phyloP scores from a whole-genome alignment of 176 grass and related monocot species.

The Lolium multiflorum region DNA sequence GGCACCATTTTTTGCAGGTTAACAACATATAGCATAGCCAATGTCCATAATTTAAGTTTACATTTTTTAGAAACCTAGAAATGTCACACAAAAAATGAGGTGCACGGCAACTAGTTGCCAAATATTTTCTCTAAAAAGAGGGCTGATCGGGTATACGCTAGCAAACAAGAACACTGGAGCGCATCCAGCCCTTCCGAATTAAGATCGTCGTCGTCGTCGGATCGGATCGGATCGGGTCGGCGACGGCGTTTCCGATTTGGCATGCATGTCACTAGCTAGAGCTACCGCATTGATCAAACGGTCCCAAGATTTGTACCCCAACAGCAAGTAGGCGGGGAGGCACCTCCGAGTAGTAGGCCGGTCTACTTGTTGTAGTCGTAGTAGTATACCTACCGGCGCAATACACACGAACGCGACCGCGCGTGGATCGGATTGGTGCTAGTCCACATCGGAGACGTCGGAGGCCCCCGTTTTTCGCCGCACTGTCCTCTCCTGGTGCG shows the following conservation, averaged over 20 bases:
- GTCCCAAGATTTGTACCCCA: not conserved
- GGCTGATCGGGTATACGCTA: not conserved
- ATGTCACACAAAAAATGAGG: no score
- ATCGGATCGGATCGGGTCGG: slow-evolving; percentile 13
- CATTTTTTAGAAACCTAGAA: no score
- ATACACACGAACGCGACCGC: not conserved
- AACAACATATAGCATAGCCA: no score
- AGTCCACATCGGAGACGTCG: slow-evolving; percentile 38
- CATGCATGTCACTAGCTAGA: slow-evolving; percentile 32
- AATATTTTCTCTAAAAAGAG: no score
- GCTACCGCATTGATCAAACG: not conserved
- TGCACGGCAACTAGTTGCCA: no score
- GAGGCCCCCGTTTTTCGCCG: slow-evolving; percentile 6
- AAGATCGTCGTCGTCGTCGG: not conserved
- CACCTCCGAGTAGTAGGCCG: not conserved
- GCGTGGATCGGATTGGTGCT: slow-evolving; percentile 16
- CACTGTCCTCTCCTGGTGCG: slow-evolving; percentile 42
- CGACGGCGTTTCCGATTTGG: slow-evolving; percentile 38
- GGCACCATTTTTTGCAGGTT: no score
- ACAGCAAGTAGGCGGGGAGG: not conserved
- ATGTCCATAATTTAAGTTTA: no score
- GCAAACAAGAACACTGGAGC: slow-evolving; percentile 1
- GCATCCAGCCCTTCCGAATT: no score
- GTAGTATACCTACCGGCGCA: slow-evolving; percentile 31
- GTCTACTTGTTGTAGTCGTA: not conserved